phyloP scores from a whole-genome alignment of 1,139 yeast genomes.

The Pichia sp. region DNA sequence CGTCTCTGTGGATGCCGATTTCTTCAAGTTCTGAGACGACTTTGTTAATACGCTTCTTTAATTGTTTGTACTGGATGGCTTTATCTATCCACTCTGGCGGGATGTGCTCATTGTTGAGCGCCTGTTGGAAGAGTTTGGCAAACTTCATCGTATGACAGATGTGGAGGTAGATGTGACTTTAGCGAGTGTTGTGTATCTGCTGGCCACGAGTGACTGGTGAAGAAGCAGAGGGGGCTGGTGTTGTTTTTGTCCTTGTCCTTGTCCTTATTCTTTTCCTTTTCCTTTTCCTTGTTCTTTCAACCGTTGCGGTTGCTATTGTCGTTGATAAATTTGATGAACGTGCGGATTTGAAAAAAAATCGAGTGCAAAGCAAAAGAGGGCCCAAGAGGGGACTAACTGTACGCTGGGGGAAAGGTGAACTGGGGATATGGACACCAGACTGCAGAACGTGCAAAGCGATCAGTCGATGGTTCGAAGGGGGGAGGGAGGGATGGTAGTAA shows the following conservation, averaged over 20 bases:
- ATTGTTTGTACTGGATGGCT: slow-evolving; percentile 64
- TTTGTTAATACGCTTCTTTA: slow-evolving; percentile 57
- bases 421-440: too few species aligned
- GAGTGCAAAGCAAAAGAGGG: not conserved
- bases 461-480: too few species aligned
- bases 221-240: too few species aligned
- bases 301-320: not conserved
- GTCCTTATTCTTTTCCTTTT: not conserved
- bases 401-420: too few species aligned
- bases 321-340: not conserved
- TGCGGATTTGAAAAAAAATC: not conserved
- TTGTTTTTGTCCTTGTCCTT: not conserved
- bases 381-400: too few species aligned
- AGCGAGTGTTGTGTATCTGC: not conserved
- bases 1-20: slow-evolving; percentile 45
- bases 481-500: too few species aligned
- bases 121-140: slow-evolving; percentile 62
- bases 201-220: not conserved
- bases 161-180: not conserved
- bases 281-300: not conserved
- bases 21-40: slow-evolving; percentile 54
- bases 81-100: slow-evolving; percentile 65
- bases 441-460: too few species aligned
- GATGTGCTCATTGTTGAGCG: slow-evolving; percentile 50
- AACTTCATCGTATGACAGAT: slow-evolving; percentile 75